A percentile compares a stretch with the other conserved stretches of the same genome.
Conservation (phyloP, 2,329 filamentous ascomycete species). For the Epichloe gansuensis region DNA sequence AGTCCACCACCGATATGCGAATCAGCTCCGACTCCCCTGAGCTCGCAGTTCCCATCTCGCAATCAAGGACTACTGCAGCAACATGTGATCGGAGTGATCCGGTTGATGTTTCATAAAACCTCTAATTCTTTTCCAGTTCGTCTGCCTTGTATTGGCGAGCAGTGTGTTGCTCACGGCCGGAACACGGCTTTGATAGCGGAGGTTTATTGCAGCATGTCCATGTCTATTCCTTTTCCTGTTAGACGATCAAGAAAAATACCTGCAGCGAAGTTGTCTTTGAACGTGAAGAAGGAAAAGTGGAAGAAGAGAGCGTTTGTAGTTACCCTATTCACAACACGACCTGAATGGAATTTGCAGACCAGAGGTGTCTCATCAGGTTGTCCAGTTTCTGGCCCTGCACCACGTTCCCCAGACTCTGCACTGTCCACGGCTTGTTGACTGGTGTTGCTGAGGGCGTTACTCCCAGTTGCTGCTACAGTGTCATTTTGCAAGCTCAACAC, state of each 20-base stretch:
- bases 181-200: slow-evolving; percentile 14
- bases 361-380: neutral
- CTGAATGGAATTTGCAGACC: slow-evolving; percentile 17
- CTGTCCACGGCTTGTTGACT: neutral
- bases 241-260: neutral
- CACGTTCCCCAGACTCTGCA: neutral
- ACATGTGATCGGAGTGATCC: neutral
- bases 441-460: neutral
- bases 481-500: neutral
- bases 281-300: neutral
- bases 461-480: neutral
- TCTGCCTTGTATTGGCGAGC: slow-evolving; percentile 11
- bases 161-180: slow-evolving; percentile 13
- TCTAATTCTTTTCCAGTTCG: slow-evolving; percentile 18
- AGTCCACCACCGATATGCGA: slow-evolving; percentile 37
- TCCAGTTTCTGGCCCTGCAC: neutral
- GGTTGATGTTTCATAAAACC: slow-evolving; percentile 10
- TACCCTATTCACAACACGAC: slow-evolving; percentile 17
- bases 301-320: neutral
- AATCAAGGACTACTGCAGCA: slow-evolving; percentile 34
- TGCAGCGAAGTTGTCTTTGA: no score
- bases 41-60: slow-evolving; percentile 38
- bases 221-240: slow-evolving; percentile 7
- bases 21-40: slow-evolving; percentile 37
- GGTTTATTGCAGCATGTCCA: slow-evolving; percentile 20